Percentiles rank a stretch among this genome's conserved stretches.
Conservation (phyloP, 2,329 filamentous ascomycete species). For the Fusarium sp. region DNA sequence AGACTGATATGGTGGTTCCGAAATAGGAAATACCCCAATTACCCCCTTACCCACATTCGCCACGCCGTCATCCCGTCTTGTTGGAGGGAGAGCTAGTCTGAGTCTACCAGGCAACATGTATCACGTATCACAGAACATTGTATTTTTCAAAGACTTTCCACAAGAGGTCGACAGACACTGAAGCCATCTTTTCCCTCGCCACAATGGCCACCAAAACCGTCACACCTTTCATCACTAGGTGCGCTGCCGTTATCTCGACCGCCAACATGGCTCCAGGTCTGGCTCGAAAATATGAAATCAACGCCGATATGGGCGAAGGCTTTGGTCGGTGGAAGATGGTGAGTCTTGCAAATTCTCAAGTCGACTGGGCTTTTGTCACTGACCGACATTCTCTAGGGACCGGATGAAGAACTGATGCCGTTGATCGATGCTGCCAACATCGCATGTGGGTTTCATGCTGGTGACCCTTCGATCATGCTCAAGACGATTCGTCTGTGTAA, state of each 20-base stretch:
- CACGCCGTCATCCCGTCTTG: constrained; percentile 51
- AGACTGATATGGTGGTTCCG: not conserved
- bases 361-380: not conserved
- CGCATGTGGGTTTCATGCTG: constrained; percentile 70
- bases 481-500: constrained; percentile 70
- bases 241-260: not conserved
- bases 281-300: constrained; percentile 18
- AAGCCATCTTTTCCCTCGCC: not conserved
- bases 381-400: constrained; percentile 35
- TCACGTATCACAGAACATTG: not conserved
- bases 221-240: not conserved
- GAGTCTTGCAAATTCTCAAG: not conserved
- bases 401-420: constrained; percentile 70
- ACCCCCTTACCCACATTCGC: not conserved
- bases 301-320: constrained; percentile 17
- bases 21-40: not conserved
- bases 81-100: not conserved
- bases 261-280: not conserved
- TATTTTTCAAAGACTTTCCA: not conserved
- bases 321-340: constrained; percentile 17
- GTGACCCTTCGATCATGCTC: constrained; percentile 74
- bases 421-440: constrained; percentile 73
- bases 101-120: not conserved
- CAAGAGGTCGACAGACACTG: not conserved
- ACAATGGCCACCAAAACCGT: not conserved